Evolutionary conservation across 2,329 filamentous ascomycete genomes (phyloP).

Genomic region (Penicillium decumbens): DNA sequence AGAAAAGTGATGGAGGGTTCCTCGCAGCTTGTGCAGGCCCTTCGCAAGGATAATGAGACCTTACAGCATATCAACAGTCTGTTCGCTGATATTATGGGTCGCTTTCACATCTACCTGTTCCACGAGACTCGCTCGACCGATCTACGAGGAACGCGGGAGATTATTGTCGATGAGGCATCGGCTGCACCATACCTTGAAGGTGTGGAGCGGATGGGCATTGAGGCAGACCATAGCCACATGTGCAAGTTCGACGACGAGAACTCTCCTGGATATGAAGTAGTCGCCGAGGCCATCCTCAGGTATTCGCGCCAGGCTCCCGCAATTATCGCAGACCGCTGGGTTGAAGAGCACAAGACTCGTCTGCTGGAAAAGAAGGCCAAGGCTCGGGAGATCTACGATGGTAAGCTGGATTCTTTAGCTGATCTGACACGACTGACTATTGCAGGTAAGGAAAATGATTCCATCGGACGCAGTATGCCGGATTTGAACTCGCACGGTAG

Average conservation of each 20-base stretch:
- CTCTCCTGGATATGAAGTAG: conserved; percentile 60
- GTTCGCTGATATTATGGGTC: conserved; percentile 66
- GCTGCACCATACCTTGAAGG: conserved; percentile 66
- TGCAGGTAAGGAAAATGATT: conserved; percentile 17
- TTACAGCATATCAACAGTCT: conserved; percentile 68
- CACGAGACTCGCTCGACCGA: conserved; percentile 71
- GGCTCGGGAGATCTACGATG: conserved; percentile 36
- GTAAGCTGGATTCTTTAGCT: conserved; percentile 18
- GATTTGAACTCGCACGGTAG: conserved; percentile 32
- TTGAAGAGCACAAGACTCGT: conserved; percentile 49
- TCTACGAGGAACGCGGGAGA: conserved; percentile 56
- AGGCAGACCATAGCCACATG: conserved; percentile 66
- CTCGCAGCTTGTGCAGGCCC: conserved; percentile 61
- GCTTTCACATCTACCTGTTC: conserved; percentile 70
- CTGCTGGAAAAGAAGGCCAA: conserved; percentile 35
- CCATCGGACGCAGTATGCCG: conserved; percentile 23
- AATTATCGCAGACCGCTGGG: conserved; percentile 56
- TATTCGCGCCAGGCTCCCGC: conserved; percentile 51
- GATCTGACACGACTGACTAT: conserved; percentile 5
- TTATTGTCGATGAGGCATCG: conserved; percentile 66
- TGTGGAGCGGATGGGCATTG: conserved; percentile 69
- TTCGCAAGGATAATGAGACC: conserved; percentile 70
- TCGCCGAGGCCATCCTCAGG: conserved; percentile 46
- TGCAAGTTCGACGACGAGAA: conserved; percentile 64
- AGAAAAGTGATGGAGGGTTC: conserved; percentile 64